Evolutionary conservation across 2,329 filamentous ascomycete genomes (phyloP), one percentile per base, ranked within the genome.

Genomic region (Grosmannia penicillata): DNA sequence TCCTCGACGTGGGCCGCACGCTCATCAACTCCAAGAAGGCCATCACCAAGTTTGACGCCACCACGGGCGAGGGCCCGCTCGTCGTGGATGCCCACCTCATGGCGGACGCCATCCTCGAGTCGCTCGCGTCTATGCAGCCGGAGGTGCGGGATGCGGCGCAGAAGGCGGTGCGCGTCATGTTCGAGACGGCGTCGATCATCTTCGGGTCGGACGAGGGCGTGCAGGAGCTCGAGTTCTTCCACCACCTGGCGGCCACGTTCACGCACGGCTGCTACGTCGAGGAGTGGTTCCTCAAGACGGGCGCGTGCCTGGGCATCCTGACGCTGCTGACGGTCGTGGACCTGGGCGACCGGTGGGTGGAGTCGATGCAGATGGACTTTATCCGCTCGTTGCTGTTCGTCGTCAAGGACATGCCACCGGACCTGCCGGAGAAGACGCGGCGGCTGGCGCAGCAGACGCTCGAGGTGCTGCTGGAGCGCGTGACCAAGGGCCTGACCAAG

Each of bases 281-380:
- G 55, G 91, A 98, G 51, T 99, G 93, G 91, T 98, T 94, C 53
- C 87, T 87, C 37, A 98, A 99, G 59, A 82, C 86, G 27, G 91
- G 89, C 35, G 91, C 91, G 28, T 87, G 82, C 38, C 63, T 89
- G 17, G 93, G 93, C 39, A 95, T 99, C 50, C 80, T 83, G 51
- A 78, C 93, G 40, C 63, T 98, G 41, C 78, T 89, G 24, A 89
- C 83, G 3, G 80, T 89, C 48, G 65, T 96, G 39, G 78, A 89
- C 38, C 68, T 98, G 33, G 85, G 85, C 30, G 82, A 93, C 50
- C 56, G 65, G 1, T 99, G 91, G 85, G 67, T 98, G 25, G 68
- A 75, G 17, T 72, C 78, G 11, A 82, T 85, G 49, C 86, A 95
- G 53, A 73, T 81, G 38, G 86, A 96, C 42, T 87, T 95, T 49